phyloP scores from a whole-genome alignment of 345 rosid species.

The Capsella bursapastoris region DNA sequence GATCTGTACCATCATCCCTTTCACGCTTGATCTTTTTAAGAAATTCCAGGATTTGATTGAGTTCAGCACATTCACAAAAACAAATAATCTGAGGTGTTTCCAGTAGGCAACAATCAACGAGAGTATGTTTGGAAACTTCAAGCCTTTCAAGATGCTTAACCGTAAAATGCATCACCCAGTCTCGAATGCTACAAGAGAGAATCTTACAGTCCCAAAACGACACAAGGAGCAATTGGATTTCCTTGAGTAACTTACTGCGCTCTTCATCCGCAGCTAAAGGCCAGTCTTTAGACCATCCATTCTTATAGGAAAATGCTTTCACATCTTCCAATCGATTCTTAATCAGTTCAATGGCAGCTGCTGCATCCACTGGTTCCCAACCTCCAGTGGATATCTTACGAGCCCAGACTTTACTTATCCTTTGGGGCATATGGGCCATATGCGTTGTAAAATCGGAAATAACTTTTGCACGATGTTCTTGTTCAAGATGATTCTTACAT shows the following conservation, averaged over 20 bases:
- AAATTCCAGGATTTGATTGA: slow-evolving; percentile 7
- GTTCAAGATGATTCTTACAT: slow-evolving; percentile 21
- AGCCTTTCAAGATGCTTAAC: background rate
- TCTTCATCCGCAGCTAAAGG: slow-evolving; percentile 13
- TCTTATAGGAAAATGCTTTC: slow-evolving; percentile 19
- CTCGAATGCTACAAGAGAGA: slow-evolving; percentile 14
- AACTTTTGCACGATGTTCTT: background rate
- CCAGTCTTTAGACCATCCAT: slow-evolving; percentile 30
- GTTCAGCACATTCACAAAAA: slow-evolving; percentile 10
- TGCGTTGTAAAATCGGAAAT: background rate
- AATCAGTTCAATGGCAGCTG: slow-evolving; percentile 17
- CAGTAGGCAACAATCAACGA: slow-evolving; percentile 1
- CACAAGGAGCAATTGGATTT: slow-evolving; percentile 2
- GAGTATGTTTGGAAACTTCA: slow-evolving; percentile 9
- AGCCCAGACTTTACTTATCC: slow-evolving; percentile 10
- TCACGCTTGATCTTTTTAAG: background rate
- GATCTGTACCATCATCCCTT: slow-evolving; percentile 7
- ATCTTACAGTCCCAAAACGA: background rate
- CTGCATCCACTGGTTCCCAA: slow-evolving; percentile 27
- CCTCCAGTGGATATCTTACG: background rate
- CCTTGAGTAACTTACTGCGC: slow-evolving; percentile 20
- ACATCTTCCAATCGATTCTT: slow-evolving; percentile 11
- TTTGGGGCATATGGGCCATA: no score
- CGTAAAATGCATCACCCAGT: background rate
- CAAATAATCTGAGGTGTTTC: slow-evolving; percentile 25